These are phyloP conservation scores for Microsporum audouinii DNA, from an alignment of 2,329 filamentous ascomycete species.

Conservation along the genomic window DNA sequence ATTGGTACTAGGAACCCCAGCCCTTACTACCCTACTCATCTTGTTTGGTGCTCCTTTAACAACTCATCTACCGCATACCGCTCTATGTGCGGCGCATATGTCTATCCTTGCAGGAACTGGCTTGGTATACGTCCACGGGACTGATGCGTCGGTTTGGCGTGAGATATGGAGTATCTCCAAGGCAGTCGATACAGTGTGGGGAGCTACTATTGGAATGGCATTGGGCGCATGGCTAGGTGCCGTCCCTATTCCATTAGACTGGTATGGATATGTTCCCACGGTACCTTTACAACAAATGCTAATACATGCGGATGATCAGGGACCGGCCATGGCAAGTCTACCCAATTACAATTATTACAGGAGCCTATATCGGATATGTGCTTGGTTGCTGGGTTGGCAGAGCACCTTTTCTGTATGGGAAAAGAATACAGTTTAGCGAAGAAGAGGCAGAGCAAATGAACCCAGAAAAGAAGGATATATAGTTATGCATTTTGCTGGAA, in stretches of 20 bases:
- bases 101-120: slow-evolving; percentile 67
- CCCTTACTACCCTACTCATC: slow-evolving; percentile 54
- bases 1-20: slow-evolving; percentile 43
- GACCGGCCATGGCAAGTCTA: slow-evolving; percentile 98
- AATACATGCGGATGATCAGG: slow-evolving; percentile 26
- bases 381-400: slow-evolving; percentile 41
- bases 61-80: slow-evolving; percentile 64
- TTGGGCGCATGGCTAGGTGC: slow-evolving; percentile 87
- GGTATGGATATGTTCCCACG: slow-evolving; percentile 40
- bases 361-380: slow-evolving; percentile 67
- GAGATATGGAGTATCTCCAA: slow-evolving; percentile 56
- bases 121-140: slow-evolving; percentile 74
- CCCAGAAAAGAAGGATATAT: not conserved
- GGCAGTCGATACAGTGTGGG: slow-evolving; percentile 76
- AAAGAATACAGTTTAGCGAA: slow-evolving; percentile 24
- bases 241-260: slow-evolving; percentile 89
- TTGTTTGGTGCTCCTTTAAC: slow-evolving; percentile 88
- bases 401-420: slow-evolving; percentile 26
- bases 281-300: not conserved
- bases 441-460: slow-evolving; percentile 3
- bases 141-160: slow-evolving; percentile 59
- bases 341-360: slow-evolving; percentile 81
- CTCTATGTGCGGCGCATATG: slow-evolving; percentile 71
- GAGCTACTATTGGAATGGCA: slow-evolving; percentile 63
- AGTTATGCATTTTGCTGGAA: not conserved